Conservation (phyloP, 768 basidiomycete species). For the Pleurotus salmoneostramineus region DNA sequence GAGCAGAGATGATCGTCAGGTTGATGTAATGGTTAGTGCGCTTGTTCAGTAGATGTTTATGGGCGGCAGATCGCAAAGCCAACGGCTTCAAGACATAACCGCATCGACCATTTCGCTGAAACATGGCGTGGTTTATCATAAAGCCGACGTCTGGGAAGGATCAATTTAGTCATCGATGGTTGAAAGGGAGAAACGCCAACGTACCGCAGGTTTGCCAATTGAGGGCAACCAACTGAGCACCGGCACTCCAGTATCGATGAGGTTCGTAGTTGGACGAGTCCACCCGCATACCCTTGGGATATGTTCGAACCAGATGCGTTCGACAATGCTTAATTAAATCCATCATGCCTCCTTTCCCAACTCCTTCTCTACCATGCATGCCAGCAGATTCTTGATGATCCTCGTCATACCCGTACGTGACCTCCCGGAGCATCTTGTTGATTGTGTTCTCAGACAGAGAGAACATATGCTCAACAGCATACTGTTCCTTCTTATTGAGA, state of each 20-base stretch:
- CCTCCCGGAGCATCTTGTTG: constrained; percentile 70
- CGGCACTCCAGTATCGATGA: constrained; percentile 87
- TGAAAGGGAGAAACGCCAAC: constrained; percentile 17
- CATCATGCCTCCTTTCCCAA: constrained; percentile 30
- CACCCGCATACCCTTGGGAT: constrained; percentile 83
- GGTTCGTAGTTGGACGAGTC: constrained; percentile 89
- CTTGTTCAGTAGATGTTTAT: constrained; percentile 58
- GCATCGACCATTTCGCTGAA: constrained; percentile 82
- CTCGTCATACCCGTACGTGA: constrained; percentile 2
- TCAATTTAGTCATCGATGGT: not conserved
- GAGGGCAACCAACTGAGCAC: constrained; percentile 87
- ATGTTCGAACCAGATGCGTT: constrained; percentile 81
- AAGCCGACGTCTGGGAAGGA: constrained; percentile 69
- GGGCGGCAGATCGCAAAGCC: constrained; percentile 53
- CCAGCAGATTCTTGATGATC: not conserved
- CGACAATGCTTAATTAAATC: constrained; percentile 90
- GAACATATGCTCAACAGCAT: constrained; percentile 86
- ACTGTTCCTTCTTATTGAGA: constrained; percentile 84
- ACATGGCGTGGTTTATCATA: constrained; percentile 96
- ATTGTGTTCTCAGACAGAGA: constrained; percentile 85
- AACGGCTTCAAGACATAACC: constrained; percentile 92
- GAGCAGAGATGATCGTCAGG: constrained; percentile 75
- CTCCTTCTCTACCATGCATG: not conserved
- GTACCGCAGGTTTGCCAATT: constrained; percentile 97
- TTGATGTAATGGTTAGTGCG: constrained; percentile 62